Evolutionary conservation across 208 protist genomes (phyloP), one percentile per base, ranked within the genome.

Genomic region (Wallacemonas sp.): DNA sequence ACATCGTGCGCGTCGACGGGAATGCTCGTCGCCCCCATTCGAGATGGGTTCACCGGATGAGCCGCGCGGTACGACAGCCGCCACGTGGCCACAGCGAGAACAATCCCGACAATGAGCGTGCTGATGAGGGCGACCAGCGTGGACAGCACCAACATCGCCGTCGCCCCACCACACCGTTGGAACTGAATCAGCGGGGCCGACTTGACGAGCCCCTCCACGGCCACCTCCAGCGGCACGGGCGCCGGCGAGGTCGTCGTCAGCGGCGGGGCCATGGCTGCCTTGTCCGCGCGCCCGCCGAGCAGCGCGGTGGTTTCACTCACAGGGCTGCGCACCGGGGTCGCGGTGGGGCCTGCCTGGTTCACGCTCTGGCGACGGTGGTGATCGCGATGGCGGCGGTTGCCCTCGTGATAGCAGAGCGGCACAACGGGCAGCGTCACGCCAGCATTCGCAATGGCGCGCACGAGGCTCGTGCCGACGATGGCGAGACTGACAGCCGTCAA

Each of bases 381-480:
- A 28, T 11, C 25, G 28, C 52, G 20, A 16, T 36, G 31, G n/a
- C 22, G 41, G 41, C 46, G 52, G 14, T 54, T 49, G 18, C 65
- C 54, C 46, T 69, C 61, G 46, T 68, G 50, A 25, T 74, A 70
- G 57, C 42, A 64, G 44, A 69, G 64, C 38, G 57, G 69, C 65
- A 76, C 28, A 4, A 20, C 49, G 0, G 65, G 75, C 48, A 81
- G 67, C 50, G 26, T 67, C 57, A 77, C 72, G 11, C 72, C 77
- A 1, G 65, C 71, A 29, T 79, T 82, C 25, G 67, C 67, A 23
- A 82, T 70, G 25, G 67, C 50, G 46, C 77, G 77, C 22, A 82
- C 44, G 38, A 82, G 59, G 55, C 71, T 77, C 26, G 63, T 78
- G 22, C 69, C 65, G 29, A 74, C 54, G 26, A 72, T 29, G 44